Percentiles rank a stretch among this genome's conserved stretches.
These are phyloP conservation scores for Apiospora sp. DNA, from an alignment of 2,329 filamentous ascomycete genomes.

Conservation along the genomic window DNA sequence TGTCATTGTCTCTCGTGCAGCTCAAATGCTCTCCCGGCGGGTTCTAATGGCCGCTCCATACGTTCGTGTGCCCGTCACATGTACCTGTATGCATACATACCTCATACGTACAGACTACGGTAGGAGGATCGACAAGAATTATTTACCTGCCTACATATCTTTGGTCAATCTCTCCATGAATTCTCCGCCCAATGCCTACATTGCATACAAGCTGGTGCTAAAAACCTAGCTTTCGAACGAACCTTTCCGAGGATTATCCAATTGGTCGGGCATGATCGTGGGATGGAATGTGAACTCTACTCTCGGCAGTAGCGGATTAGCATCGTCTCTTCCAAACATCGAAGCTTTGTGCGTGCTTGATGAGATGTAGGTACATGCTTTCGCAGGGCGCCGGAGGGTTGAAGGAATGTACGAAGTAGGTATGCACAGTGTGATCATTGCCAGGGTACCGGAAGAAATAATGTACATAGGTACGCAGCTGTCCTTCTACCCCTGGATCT, in stretches of 20 bases:
- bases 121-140: not conserved
- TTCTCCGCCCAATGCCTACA: not conserved
- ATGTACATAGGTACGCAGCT: conserved; percentile 17
- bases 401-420: not conserved
- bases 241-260: conserved; percentile 9
- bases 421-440: conserved; percentile 3
- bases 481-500: conserved; percentile 15
- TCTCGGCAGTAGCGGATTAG: not conserved
- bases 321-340: conserved; percentile 9
- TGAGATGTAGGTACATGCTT: not conserved
- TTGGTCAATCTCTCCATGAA: not conserved
- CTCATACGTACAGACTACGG: not conserved
- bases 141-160: not conserved
- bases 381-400: not conserved
- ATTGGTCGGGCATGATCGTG: conserved; percentile 14
- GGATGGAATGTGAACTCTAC: conserved; percentile 17
- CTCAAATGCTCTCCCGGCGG: conserved; percentile 1
- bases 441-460: not conserved
- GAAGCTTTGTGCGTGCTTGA: not conserved
- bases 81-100: not conserved
- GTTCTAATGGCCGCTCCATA: not conserved
- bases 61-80: conserved; percentile 1
- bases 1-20: conserved; percentile 13
- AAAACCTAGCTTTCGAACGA: conserved; percentile 2
- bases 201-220: not conserved